Conservation (phyloP, 2,329 filamentous ascomycete genomes). For the Clarireedia hainanense region DNA sequence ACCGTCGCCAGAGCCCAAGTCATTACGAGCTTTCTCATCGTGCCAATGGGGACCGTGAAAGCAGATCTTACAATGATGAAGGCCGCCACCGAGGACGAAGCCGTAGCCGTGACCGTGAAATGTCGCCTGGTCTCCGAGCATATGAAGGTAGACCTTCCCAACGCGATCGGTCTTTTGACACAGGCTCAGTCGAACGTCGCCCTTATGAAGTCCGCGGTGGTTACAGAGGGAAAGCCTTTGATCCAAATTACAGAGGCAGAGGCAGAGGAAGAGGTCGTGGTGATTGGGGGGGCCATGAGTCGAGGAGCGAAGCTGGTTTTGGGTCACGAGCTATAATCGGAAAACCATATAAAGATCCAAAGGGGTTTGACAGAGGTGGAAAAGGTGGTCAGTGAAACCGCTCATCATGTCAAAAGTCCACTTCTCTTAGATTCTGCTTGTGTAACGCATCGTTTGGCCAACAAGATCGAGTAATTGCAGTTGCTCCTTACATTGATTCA, state of each 20-base stretch:
- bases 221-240: slow-evolving; percentile 24
- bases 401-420: slow-evolving; percentile 12
- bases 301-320: slow-evolving; percentile 13
- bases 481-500: not conserved
- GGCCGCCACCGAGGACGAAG: slow-evolving; percentile 15
- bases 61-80: slow-evolving; percentile 15
- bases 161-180: slow-evolving; percentile 17
- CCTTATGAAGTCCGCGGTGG: slow-evolving; percentile 15
- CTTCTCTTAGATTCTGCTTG: slow-evolving; percentile 4
- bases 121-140: slow-evolving; percentile 19
- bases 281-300: slow-evolving; percentile 12
- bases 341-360: slow-evolving; percentile 22
- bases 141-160: slow-evolving; percentile 19
- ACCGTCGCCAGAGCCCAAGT: slow-evolving; percentile 18
- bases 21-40: slow-evolving; percentile 15
- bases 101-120: slow-evolving; percentile 21
- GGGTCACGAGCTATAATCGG: slow-evolving; percentile 20
- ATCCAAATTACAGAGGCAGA: slow-evolving; percentile 26
- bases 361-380: slow-evolving; percentile 23
- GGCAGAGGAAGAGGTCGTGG: slow-evolving; percentile 24
- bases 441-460: not conserved
- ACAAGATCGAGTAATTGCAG: not conserved
- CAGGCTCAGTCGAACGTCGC: slow-evolving; percentile 16
- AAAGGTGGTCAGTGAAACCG: slow-evolving; percentile 28
- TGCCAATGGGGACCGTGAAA: slow-evolving; percentile 17